A percentile compares a stretch with the other conserved stretches of the same genome.
phyloP scores from a whole-genome alignment of 192 early-diverging fungal genomes.

The Umbelopsis sp. region DNA sequence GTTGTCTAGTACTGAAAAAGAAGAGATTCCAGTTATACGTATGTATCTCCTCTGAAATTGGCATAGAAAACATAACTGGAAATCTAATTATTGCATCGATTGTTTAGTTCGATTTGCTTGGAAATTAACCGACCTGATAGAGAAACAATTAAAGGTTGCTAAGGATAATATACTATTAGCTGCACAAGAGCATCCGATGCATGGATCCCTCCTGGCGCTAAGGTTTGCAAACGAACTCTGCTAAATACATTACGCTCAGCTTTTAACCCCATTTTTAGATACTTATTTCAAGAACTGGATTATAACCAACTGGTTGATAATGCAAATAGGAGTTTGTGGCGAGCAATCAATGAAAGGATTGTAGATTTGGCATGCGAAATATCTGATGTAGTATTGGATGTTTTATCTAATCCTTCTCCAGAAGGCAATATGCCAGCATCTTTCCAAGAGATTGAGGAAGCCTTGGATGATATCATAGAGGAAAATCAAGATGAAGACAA shows the following conservation, averaged over 20 bases:
- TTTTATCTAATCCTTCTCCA: constrained; percentile 79
- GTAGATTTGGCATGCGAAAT: constrained; percentile 55
- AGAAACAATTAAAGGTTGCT: constrained; percentile 51
- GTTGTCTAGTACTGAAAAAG: neutral
- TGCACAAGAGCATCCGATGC: constrained; percentile 57
- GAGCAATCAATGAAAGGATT: constrained; percentile 46
- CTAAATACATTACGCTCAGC: neutral
- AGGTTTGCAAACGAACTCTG: constrained; percentile 29
- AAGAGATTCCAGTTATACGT: neutral
- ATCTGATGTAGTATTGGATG: constrained; percentile 63
- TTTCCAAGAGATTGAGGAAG: constrained; percentile 71
- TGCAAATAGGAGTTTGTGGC: constrained; percentile 52
- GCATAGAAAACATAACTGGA: neutral
- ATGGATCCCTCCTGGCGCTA: constrained; percentile 56
- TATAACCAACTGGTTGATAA: constrained; percentile 50
- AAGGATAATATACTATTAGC: constrained; percentile 51
- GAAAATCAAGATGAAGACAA: constrained; percentile 40
- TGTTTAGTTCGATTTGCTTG: constrained; percentile 52
- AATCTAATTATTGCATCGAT: neutral
- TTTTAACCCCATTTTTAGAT: constrained; percentile 29
- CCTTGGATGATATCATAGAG: constrained; percentile 51
- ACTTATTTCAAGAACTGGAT: constrained; percentile 65
- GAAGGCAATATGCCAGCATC: constrained; percentile 90
- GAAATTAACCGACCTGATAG: constrained; percentile 53
- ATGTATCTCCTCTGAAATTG: neutral